Percentiles rank a stretch among this genome's conserved stretches.
Conservation (phyloP, 1,284 basidiomycete species). For the Sanghuangporus sanghuang region DNA sequence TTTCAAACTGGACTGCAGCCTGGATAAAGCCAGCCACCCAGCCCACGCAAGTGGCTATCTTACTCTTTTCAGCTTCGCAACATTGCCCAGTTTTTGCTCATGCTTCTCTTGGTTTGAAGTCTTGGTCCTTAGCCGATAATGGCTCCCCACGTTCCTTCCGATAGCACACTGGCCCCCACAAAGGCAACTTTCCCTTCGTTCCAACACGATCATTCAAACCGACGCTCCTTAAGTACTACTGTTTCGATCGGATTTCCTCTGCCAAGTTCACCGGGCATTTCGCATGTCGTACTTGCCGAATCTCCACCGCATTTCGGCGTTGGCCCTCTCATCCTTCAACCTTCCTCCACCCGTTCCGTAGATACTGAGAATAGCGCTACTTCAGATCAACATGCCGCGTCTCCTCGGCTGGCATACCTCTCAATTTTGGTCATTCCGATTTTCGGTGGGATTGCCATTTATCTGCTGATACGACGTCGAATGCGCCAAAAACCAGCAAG, state of each 20-base stretch:
- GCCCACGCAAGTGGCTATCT: background rate
- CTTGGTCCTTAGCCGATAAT: background rate
- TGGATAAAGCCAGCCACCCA: background rate
- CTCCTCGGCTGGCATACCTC: slow-evolving; percentile 1
- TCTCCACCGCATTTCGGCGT: slow-evolving; percentile 1
- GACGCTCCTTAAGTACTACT: background rate
- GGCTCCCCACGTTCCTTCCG: slow-evolving; percentile 12
- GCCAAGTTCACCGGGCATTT: background rate
- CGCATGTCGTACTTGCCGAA: background rate
- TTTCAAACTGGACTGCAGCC: background rate
- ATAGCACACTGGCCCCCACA: background rate
- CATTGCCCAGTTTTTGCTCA: background rate
- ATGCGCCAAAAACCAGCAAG: slow-evolving; percentile 2
- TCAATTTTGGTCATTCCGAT: background rate
- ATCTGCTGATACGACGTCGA: background rate
- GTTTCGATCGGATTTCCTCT: background rate
- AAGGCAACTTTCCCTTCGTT: background rate
- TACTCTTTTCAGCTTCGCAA: background rate
- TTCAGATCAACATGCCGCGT: background rate
- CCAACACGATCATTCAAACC: background rate
- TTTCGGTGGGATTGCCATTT: background rate
- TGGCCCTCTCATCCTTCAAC: slow-evolving; percentile 2
- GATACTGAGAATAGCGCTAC: background rate
- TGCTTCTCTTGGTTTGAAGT: background rate
- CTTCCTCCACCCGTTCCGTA: background rate